Evolutionary conservation across 2,329 filamentous ascomycete genomes (phyloP).

Genomic region (Botrytis porri): DNA sequence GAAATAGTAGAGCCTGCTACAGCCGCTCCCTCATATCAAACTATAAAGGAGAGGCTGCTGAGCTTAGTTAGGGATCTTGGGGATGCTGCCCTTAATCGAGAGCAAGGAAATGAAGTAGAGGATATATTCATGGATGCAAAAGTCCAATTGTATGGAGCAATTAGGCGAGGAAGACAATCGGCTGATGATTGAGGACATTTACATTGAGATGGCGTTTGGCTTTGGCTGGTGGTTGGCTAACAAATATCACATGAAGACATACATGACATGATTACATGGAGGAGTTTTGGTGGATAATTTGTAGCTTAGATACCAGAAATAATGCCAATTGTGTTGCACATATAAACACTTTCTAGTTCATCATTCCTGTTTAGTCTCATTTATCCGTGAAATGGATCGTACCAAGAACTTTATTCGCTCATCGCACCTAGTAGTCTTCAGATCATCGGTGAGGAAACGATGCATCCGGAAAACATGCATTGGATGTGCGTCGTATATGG

Average conservation of each 20-base stretch:
- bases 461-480: no score
- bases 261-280: slow-evolving; percentile 14
- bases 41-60: slow-evolving; percentile 54
- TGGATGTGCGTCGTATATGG: no score
- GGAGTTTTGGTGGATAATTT: slow-evolving; percentile 9
- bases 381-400: neutral
- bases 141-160: slow-evolving; percentile 69
- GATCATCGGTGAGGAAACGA: neutral
- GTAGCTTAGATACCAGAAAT: slow-evolving; percentile 17
- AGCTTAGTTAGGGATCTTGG: slow-evolving; percentile 59
- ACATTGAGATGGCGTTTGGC: slow-evolving; percentile 31
- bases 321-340: neutral
- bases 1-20: neutral
- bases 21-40: slow-evolving; percentile 38
- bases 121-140: slow-evolving; percentile 78
- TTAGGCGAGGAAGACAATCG: slow-evolving; percentile 50
- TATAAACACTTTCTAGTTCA: neutral
- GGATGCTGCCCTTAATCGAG: slow-evolving; percentile 56
- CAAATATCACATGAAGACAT: slow-evolving; percentile 4
- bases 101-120: slow-evolving; percentile 69
- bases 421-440: neutral
- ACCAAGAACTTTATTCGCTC: neutral
- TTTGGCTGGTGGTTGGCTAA: neutral
- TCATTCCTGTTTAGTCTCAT: accelerated
- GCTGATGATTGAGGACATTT: slow-evolving; percentile 17